A percentile compares a stretch with the other conserved stretches of the same genome.
phyloP scores from a whole-genome alignment of 1,284 basidiomycete genomes.

The Pyrrhoderma lamaoense region DNA sequence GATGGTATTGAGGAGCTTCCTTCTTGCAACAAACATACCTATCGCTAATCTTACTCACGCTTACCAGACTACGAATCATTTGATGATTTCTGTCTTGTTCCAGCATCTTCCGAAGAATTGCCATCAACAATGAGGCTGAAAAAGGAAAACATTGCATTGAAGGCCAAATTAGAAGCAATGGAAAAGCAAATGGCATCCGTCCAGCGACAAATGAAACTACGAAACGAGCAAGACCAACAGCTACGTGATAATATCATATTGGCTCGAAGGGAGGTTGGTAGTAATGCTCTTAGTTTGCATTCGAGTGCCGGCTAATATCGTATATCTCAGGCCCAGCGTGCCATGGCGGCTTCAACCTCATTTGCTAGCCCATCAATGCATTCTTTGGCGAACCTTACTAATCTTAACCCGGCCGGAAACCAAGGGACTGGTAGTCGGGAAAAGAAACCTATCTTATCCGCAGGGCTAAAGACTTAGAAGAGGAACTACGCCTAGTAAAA shows the following conservation, averaged over 20 bases:
- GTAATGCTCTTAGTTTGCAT: slow-evolving; percentile 6
- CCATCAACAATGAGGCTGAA: slow-evolving; percentile 42
- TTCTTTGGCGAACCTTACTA: slow-evolving; percentile 39
- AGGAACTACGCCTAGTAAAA: slow-evolving; percentile 56
- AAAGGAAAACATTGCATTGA: slow-evolving; percentile 59
- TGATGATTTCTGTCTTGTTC: slow-evolving; percentile 70
- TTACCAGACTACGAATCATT: slow-evolving; percentile 54
- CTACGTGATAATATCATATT: slow-evolving; percentile 71
- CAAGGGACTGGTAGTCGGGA: slow-evolving; percentile 33
- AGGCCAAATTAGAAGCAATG: slow-evolving; percentile 47
- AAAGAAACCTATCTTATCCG: slow-evolving; percentile 59
- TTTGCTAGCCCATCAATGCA: slow-evolving; percentile 37
- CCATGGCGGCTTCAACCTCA: slow-evolving; percentile 59
- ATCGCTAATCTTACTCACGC: no score
- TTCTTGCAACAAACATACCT: not conserved
- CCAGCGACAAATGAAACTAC: slow-evolving; percentile 53
- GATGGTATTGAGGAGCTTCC: slow-evolving; percentile 1
- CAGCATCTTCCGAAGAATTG: slow-evolving; percentile 42
- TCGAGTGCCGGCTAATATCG: slow-evolving; percentile 7
- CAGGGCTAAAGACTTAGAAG: slow-evolving; percentile 70
- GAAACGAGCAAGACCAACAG: slow-evolving; percentile 69
- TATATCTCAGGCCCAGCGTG: slow-evolving; percentile 57
- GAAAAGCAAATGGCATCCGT: slow-evolving; percentile 50
- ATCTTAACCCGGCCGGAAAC: slow-evolving; percentile 49
- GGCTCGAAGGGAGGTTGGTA: slow-evolving; percentile 64